Percentiles rank a stretch among this genome's conserved stretches.
These are phyloP conservation scores for Gentiana macrophylla DNA, from an alignment of 257 asterid genomes.

Conservation along the genomic window DNA sequence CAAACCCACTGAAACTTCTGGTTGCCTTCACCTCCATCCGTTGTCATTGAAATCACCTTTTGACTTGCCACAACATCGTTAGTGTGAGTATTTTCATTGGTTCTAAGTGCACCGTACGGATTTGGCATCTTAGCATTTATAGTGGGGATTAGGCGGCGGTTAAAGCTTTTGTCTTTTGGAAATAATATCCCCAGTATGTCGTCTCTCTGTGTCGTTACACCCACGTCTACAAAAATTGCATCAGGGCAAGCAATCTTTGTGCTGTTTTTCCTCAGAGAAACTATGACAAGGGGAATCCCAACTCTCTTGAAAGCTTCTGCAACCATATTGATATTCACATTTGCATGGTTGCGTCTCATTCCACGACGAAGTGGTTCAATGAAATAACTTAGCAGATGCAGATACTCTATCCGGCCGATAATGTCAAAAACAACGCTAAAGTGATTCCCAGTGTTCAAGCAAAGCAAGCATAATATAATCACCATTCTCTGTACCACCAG, in stretches of 20 bases:
- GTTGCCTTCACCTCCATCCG: slow-evolving; percentile 5
- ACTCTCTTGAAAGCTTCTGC: slow-evolving; percentile 33
- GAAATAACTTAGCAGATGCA: slow-evolving; percentile 26
- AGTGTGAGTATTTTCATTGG: background rate
- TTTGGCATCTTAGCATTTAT: background rate
- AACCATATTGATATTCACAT: slow-evolving; percentile 4
- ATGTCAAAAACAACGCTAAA: slow-evolving; percentile 2
- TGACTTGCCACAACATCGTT: background rate
- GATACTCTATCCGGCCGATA: slow-evolving; percentile 9
- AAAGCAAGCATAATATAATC: slow-evolving; percentile 27
- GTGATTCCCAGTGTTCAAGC: slow-evolving; percentile 27
- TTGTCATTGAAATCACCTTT: slow-evolving; percentile 6
- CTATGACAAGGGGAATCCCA: slow-evolving; percentile 44
- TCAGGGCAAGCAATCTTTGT: slow-evolving; percentile 13
- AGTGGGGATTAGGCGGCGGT: background rate
- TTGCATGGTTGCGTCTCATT: background rate
- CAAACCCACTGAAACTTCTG: background rate
- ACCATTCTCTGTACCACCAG: slow-evolving; percentile 35
- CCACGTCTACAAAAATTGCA: slow-evolving; percentile 27
- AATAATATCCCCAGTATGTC: slow-evolving; percentile 27
- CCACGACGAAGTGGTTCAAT: slow-evolving; percentile 17
- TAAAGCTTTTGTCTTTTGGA: slow-evolving; percentile 13
- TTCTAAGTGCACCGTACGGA: background rate
- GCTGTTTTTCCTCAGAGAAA: slow-evolving; percentile 9
- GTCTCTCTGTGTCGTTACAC: slow-evolving; percentile 8